phyloP scores from a whole-genome alignment of 495 filamentous ascomycete genomes.

The Neurospora sp. region DNA sequence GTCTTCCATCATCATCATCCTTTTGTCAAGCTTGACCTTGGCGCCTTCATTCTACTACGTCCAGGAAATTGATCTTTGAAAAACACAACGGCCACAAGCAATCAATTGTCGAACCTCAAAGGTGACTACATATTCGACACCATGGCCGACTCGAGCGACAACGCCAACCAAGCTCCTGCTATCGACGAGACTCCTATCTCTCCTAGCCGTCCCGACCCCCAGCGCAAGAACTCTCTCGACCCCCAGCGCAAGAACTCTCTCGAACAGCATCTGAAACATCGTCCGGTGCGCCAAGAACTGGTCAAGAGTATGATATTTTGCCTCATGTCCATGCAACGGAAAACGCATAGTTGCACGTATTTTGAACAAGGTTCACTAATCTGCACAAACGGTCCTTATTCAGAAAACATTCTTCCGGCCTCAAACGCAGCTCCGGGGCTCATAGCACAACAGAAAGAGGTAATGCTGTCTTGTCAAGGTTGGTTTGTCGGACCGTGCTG shows the following conservation, averaged over 20 bases:
- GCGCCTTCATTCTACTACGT: not conserved
- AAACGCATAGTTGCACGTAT: not conserved
- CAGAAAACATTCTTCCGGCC: constrained; percentile 73
- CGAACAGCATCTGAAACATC: constrained; percentile 70
- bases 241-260: constrained; percentile 73
- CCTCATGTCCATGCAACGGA: not conserved
- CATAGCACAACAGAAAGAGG: constrained; percentile 64
- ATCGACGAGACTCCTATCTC: constrained; percentile 52
- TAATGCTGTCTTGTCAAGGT: constrained; percentile 6
- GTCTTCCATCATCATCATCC: not conserved
- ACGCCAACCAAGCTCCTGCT: not conserved
- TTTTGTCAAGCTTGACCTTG: not conserved
- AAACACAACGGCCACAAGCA: not conserved
- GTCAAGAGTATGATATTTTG: constrained; percentile 57
- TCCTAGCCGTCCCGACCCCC: constrained; percentile 39
- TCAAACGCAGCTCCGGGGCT: constrained; percentile 64
- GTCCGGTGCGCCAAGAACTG: constrained; percentile 71
- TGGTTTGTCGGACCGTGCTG: not conserved
- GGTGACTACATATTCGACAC: not conserved
- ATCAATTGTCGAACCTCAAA: not conserved
- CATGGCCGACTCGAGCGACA: constrained; percentile 32
- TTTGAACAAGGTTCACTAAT: not conserved
- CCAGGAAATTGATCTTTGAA: not conserved
- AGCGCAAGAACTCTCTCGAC: constrained; percentile 80
- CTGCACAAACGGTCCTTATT: not conserved